Evolutionary conservation across 495 filamentous ascomycete species (phyloP).

Genomic region (Thermochaetoides thermophila): DNA sequence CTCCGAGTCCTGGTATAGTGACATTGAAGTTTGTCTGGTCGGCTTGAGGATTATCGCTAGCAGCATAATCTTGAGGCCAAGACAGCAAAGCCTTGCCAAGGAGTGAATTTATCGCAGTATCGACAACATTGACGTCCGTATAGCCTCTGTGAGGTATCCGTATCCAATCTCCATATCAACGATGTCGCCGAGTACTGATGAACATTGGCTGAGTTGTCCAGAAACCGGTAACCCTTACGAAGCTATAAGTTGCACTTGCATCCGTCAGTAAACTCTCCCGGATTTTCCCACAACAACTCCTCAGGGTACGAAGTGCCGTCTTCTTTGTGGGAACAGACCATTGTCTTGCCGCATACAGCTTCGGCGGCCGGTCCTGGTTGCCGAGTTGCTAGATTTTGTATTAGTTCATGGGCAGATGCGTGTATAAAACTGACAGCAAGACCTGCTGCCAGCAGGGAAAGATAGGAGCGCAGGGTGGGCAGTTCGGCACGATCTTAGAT

Average conservation of each 20-base stretch:
- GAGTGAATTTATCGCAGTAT: conserved; percentile 44
- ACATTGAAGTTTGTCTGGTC: conserved; percentile 50
- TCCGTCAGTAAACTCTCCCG: conserved; percentile 33
- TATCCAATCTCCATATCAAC: conserved; percentile 46
- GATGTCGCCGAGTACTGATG: conserved; percentile 46
- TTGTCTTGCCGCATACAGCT: conserved; percentile 46
- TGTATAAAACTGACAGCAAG: conserved; percentile 37
- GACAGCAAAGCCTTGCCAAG: conserved; percentile 38
- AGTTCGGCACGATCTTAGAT: not conserved
- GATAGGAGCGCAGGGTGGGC: conserved; percentile 8
- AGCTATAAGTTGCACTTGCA: conserved; percentile 49
- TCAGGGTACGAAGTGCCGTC: conserved; percentile 59
- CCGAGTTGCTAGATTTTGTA: conserved; percentile 42
- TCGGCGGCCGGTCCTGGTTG: conserved; percentile 44
- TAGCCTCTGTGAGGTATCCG: conserved; percentile 48
- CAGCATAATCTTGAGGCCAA: conserved; percentile 37
- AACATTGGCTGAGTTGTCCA: conserved; percentile 52
- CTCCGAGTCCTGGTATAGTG: conserved; percentile 46
- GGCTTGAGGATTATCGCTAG: conserved; percentile 37
- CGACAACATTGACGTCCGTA: conserved; percentile 57
- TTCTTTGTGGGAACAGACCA: conserved; percentile 42
- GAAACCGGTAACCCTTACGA: conserved; percentile 61
- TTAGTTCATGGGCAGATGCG: conserved; percentile 47
- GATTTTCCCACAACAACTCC: conserved; percentile 43
- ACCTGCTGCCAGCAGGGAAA: conserved; percentile 10